Evolutionary conservation across 1,284 basidiomycete genomes (phyloP).

Genomic region (Somion occarium): DNA sequence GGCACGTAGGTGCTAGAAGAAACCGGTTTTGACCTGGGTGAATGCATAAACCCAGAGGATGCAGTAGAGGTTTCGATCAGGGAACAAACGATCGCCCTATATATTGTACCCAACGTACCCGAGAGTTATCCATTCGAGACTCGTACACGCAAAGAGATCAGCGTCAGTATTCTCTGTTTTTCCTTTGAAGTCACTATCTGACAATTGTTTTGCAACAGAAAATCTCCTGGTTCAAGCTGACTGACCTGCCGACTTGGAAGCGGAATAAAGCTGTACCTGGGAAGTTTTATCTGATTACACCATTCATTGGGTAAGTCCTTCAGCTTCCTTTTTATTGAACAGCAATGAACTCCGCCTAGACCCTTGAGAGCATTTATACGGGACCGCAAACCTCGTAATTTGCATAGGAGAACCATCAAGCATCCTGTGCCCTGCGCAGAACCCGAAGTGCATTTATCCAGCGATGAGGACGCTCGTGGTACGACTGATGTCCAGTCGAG

Average conservation of each 20-base stretch:
- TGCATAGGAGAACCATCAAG: constrained; percentile 23
- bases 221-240: constrained; percentile 94
- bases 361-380: constrained; percentile 59
- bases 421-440: background rate
- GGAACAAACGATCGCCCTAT: constrained; percentile 88
- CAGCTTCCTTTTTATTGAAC: background rate
- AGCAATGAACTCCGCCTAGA: constrained; percentile 29
- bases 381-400: constrained; percentile 28
- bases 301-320: constrained; percentile 80
- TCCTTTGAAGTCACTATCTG: background rate
- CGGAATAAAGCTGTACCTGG: constrained; percentile 68
- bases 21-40: constrained; percentile 85
- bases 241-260: constrained; percentile 93
- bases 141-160: constrained; percentile 96
- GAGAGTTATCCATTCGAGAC: constrained; percentile 91
- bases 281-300: constrained; percentile 94
- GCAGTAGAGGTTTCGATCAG: constrained; percentile 87
- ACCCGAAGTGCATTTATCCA: background rate
- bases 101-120: constrained; percentile 87
- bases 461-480: background rate
- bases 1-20: constrained; percentile 87
- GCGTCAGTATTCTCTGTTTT: constrained; percentile 52
- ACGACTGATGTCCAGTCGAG: background rate
- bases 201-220: constrained; percentile 47
- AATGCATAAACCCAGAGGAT: constrained; percentile 63